phyloP scores from a whole-genome alignment of 176 grass and related monocot species.

The Oryza meyeriana region DNA sequence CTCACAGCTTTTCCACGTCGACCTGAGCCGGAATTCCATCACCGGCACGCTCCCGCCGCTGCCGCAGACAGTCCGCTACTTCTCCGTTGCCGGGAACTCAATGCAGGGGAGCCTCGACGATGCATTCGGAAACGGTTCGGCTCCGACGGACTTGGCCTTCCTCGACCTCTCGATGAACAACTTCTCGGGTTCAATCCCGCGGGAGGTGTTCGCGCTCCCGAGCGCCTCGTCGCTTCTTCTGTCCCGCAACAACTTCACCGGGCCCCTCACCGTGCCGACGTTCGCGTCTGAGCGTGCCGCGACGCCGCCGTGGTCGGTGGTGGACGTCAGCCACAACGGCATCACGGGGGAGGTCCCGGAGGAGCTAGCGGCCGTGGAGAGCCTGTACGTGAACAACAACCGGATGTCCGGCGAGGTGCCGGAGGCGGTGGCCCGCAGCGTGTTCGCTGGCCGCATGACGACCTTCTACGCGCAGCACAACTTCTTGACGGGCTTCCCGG shows the following conservation, averaged over 20 bases:
- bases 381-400: conserved; percentile 86
- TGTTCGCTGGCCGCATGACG: conserved; percentile 57
- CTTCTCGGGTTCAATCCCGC: conserved; percentile 58
- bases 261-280: conserved; percentile 28
- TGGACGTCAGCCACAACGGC: conserved; percentile 80
- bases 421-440: conserved; percentile 36
- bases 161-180: conserved; percentile 71
- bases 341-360: conserved; percentile 62
- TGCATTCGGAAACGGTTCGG: conserved; percentile 9
- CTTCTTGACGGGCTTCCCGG: conserved; percentile 67
- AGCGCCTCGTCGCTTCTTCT: conserved; percentile 59
- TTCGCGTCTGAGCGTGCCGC: not conserved
- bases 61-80: conserved; percentile 52
- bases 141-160: conserved; percentile 44
- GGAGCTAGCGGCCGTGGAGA: conserved; percentile 44
- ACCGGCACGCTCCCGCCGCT: conserved; percentile 44
- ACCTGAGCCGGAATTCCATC: conserved; percentile 55
- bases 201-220: conserved; percentile 54
- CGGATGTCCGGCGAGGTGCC: conserved; percentile 64
- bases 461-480: conserved; percentile 94
- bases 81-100: conserved; percentile 54
- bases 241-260: conserved; percentile 75
- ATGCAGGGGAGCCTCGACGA: conserved; percentile 56
- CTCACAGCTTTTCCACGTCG: conserved; percentile 72
- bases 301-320: conserved; percentile 44